Conservation (phyloP, 2,329 filamentous ascomycete species). For the Phialocephala sp. region DNA sequence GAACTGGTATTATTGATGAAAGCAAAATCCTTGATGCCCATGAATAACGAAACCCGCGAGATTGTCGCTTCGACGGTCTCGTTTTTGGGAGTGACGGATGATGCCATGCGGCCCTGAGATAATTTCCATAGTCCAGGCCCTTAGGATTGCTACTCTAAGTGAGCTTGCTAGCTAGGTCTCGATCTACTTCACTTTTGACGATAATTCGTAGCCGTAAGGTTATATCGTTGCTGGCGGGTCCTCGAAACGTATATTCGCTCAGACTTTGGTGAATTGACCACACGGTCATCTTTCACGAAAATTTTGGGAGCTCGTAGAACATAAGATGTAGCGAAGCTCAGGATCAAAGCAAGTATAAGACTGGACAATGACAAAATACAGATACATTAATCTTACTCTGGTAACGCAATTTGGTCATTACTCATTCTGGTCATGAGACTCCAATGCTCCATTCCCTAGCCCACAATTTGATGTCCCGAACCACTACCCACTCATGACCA, state of each 20-base stretch:
- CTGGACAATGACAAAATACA: neutral
- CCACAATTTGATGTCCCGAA: neutral
- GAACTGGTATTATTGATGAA: slow-evolving; percentile 10
- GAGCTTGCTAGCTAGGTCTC: slow-evolving; percentile 13
- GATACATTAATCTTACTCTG: neutral
- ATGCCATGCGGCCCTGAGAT: slow-evolving; percentile 51
- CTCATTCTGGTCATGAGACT: neutral
- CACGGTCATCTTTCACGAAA: slow-evolving; percentile 11
- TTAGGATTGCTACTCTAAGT: slow-evolving; percentile 46
- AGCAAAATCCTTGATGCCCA: slow-evolving; percentile 22
- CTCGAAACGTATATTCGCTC: no score
- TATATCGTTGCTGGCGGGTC: slow-evolving; percentile 9
- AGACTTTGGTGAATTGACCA: neutral
- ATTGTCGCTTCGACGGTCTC: slow-evolving; percentile 46
- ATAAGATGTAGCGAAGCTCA: slow-evolving; percentile 4
- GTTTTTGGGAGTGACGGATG: slow-evolving; percentile 47
- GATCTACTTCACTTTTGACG: slow-evolving; percentile 11
- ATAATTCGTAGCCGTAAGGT: slow-evolving; percentile 19
- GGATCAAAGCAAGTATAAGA: neutral
- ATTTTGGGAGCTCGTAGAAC: neutral
- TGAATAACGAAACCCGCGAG: slow-evolving; percentile 47
- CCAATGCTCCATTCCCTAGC: neutral
- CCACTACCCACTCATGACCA: neutral
- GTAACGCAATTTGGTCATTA: neutral
- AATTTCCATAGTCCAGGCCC: slow-evolving; percentile 53